These are phyloP conservation scores for Biscutella laevigata DNA, from an alignment of 441 rosid species.

Conservation along the genomic window DNA sequence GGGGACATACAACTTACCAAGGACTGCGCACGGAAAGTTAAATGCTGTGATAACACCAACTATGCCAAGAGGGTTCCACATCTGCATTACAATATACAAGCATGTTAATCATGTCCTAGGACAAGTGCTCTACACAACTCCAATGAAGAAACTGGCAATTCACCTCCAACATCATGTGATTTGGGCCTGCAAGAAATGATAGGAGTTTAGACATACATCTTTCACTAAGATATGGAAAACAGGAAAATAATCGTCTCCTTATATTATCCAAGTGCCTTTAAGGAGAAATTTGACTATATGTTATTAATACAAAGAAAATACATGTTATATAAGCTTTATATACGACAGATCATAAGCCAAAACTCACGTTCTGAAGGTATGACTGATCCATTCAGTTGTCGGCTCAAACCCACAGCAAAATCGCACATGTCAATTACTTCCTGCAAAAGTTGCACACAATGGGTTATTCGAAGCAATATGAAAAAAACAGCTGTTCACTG, in stretches of 20 bases:
- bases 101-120: neutral
- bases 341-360: conserved; percentile 1
- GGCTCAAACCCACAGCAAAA: conserved; percentile 87
- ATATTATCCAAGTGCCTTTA: neutral
- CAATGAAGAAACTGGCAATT: conserved; percentile 10
- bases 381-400: conserved; percentile 87
- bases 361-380: conserved; percentile 96
- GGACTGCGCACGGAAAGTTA: conserved; percentile 95
- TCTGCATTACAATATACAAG: conserved; percentile 36
- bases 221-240: neutral
- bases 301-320: no score
- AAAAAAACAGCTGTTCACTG: neutral
- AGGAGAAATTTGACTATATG: conserved; percentile 18
- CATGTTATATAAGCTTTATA: neutral
- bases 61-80: conserved; percentile 95
- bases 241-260: neutral
- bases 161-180: conserved; percentile 95
- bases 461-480: neutral
- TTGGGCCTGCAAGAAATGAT: conserved; percentile 57
- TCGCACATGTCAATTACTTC: conserved; percentile 98
- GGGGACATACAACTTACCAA: conserved; percentile 51
- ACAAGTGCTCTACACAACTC: conserved; percentile 1
- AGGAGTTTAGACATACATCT: conserved; percentile 10
- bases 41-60: conserved; percentile 96
- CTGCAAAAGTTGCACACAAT: conserved; percentile 33